Percentiles rank a stretch among this genome's conserved stretches.
phyloP scores from a whole-genome alignment of 83 land plant genomes.

The Larix sibirica region DNA sequence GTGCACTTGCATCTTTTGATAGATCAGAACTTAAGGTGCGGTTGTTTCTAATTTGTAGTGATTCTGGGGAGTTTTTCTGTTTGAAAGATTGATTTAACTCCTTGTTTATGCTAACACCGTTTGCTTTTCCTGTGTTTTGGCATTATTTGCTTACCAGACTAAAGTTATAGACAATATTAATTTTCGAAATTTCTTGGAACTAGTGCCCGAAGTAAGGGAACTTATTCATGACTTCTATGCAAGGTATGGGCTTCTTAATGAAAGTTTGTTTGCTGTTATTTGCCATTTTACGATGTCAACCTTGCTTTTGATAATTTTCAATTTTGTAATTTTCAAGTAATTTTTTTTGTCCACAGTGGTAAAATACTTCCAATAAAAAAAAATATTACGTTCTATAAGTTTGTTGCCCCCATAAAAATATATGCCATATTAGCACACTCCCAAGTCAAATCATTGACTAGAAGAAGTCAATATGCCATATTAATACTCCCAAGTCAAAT shows the following conservation, averaged over 20 bases:
- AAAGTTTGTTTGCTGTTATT: not conserved
- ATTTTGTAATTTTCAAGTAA: not conserved
- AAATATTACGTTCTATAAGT: no score
- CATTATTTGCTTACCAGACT: conserved; percentile 39
- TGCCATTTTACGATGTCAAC: not conserved
- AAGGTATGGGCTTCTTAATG: conserved; percentile 48
- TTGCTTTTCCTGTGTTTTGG: not conserved
- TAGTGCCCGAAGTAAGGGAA: conserved; percentile 96
- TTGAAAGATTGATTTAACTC: not conserved
- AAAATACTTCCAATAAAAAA: no score
- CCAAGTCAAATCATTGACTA: no score
- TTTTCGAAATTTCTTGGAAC: conserved; percentile 92
- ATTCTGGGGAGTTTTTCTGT: not conserved
- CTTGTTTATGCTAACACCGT: not conserved
- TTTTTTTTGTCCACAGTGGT: not conserved
- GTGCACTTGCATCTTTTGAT: conserved; percentile 98
- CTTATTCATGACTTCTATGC: conserved; percentile 96
- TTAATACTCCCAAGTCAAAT: no score
- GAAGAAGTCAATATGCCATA: no score
- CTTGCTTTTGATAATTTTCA: not conserved
- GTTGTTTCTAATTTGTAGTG: not conserved
- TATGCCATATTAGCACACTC: no score
- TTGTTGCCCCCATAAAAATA: no score
- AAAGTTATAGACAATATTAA: conserved; percentile 93
- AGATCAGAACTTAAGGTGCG: conserved; percentile 84